Evolutionary conservation across 2,329 filamentous ascomycete genomes (phyloP).

Genomic region (Rhinocladiella similis): DNA sequence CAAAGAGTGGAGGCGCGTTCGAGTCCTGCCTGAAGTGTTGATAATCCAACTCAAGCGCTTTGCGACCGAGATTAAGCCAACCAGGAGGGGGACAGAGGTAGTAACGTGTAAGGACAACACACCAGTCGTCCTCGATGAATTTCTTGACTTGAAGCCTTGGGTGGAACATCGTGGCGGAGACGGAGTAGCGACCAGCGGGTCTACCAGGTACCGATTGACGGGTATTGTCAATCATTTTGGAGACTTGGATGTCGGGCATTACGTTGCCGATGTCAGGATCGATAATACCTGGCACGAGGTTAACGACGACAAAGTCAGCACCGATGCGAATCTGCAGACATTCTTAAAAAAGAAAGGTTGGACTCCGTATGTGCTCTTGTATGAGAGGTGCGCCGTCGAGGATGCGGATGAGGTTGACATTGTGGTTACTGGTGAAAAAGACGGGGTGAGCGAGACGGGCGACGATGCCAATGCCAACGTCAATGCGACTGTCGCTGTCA

Average conservation of each 20-base stretch:
- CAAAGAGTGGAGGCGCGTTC: background rate
- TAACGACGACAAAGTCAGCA: slow-evolving; percentile 5
- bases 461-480: background rate
- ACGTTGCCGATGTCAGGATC: slow-evolving; percentile 1
- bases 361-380: slow-evolving; percentile 22
- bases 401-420: background rate
- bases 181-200: background rate
- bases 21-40: slow-evolving; percentile 18
- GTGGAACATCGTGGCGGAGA: slow-evolving; percentile 16
- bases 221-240: slow-evolving; percentile 10
- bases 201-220: slow-evolving; percentile 16
- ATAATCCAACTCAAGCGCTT: slow-evolving; percentile 16
- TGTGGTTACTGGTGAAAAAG: background rate
- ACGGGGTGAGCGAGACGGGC: background rate
- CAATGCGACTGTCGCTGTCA: background rate
- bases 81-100: background rate
- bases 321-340: background rate
- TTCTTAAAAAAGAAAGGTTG: background rate
- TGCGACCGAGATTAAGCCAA: background rate
- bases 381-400: slow-evolving; percentile 6
- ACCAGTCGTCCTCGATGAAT: slow-evolving; percentile 5
- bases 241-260: slow-evolving; percentile 10
- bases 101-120: slow-evolving; percentile 2
- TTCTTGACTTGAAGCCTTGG: slow-evolving; percentile 12
- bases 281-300: slow-evolving; percentile 9